These are phyloP conservation scores for Ascomycota sp. DNA, from an alignment of 2,329 filamentous ascomycete genomes.

Conservation along the genomic window DNA sequence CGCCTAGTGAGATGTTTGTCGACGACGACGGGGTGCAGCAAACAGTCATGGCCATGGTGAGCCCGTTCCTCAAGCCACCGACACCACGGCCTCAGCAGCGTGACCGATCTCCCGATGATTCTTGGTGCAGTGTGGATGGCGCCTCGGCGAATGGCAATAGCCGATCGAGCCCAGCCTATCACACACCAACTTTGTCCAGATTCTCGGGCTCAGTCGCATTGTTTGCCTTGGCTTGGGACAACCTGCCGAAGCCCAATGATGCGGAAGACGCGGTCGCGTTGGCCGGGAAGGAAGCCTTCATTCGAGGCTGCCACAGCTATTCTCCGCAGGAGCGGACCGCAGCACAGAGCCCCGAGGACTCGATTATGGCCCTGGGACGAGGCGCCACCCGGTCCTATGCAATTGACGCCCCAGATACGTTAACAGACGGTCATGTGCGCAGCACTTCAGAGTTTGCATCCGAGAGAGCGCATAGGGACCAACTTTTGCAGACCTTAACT, in stretches of 20 bases:
- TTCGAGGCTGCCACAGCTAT: constrained; percentile 6
- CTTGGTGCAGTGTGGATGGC: constrained; percentile 33
- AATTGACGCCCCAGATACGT: neutral
- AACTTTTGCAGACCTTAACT: constrained; percentile 14
- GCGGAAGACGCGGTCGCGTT: constrained; percentile 4
- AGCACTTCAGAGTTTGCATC: constrained; percentile 1
- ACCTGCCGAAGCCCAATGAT: constrained; percentile 12
- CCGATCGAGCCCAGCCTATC: constrained; percentile 14
- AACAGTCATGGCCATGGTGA: constrained; percentile 24
- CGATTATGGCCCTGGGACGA: constrained; percentile 10
- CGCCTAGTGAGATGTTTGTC: neutral
- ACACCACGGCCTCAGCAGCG: constrained; percentile 17
- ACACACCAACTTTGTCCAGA: constrained; percentile 9
- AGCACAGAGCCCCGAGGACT: constrained; percentile 9
- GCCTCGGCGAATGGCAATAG: constrained; percentile 28
- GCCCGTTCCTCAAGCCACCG: constrained; percentile 24
- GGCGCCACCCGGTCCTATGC: constrained; percentile 1
- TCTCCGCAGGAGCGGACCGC: constrained; percentile 5
- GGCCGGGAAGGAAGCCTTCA: constrained; percentile 9
- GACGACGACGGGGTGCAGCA: constrained; percentile 12
- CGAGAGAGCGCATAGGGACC: constrained; percentile 13
- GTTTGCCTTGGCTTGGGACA: constrained; percentile 22
- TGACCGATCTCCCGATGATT: constrained; percentile 14
- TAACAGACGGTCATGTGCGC: constrained; percentile 1
- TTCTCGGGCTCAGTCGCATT: constrained; percentile 12